phyloP scores from a whole-genome alignment of 495 filamentous ascomycete genomes.

The Penicillium cataractarum region DNA sequence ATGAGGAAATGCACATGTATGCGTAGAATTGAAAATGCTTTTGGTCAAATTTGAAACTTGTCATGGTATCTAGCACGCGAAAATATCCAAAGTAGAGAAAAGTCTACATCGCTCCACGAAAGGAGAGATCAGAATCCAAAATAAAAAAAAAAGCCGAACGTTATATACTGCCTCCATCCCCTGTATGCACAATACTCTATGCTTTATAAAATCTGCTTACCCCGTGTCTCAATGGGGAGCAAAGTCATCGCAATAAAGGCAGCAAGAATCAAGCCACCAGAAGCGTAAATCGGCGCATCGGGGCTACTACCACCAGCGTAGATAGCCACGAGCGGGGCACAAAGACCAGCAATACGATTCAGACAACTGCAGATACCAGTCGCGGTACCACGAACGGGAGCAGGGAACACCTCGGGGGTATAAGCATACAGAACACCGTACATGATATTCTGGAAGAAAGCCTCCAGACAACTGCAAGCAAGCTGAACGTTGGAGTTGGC shows the following conservation, averaged over 20 bases:
- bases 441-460: slow-evolving; percentile 68
- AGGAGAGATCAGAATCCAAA: not conserved
- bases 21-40: not conserved
- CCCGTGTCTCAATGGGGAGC: slow-evolving; percentile 58
- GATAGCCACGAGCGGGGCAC: slow-evolving; percentile 60
- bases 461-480: slow-evolving; percentile 54
- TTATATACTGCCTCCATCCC: not conserved
- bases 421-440: slow-evolving; percentile 65
- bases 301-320: slow-evolving; percentile 47
- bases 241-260: slow-evolving; percentile 55
- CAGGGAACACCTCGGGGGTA: slow-evolving; percentile 65
- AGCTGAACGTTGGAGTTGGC: slow-evolving; percentile 52
- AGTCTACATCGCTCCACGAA: not conserved
- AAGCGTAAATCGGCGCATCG: slow-evolving; percentile 56
- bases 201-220: slow-evolving; percentile 49
- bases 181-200: not conserved
- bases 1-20: too few relatives aligned
- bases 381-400: slow-evolving; percentile 60
- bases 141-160: not conserved
- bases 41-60: slow-evolving; percentile 11
- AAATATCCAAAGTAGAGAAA: slow-evolving; percentile 14
- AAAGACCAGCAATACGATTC: slow-evolving; percentile 61
- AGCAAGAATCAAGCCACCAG: slow-evolving; percentile 54
- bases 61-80: slow-evolving; percentile 21
- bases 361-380: slow-evolving; percentile 60